Evolutionary conservation across 257 asterid genomes (phyloP).

Genomic region (Capsicum chinense): DNA sequence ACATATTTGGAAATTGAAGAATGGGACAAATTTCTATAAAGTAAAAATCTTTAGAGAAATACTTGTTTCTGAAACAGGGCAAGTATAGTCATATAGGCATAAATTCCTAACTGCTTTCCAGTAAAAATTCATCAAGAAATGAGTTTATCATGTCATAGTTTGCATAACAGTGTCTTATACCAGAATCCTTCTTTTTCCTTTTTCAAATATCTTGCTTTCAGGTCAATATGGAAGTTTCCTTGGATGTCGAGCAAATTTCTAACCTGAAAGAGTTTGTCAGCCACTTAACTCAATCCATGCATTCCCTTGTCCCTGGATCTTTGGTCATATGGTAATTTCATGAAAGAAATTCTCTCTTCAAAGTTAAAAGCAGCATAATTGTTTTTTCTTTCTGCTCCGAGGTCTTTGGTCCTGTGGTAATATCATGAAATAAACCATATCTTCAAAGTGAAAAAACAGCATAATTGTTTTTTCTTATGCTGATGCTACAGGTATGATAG

Average conservation of each 20-base stretch:
- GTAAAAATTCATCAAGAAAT: neutral
- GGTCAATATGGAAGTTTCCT: conserved; percentile 79
- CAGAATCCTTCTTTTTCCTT: neutral
- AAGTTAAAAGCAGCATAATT: conserved; percentile 1
- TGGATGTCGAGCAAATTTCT: conserved; percentile 72
- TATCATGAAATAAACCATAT: conserved; percentile 25
- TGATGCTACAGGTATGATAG: conserved; percentile 84
- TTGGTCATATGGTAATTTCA: conserved; percentile 75
- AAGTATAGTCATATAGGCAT: neutral
- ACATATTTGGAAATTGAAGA: conserved; percentile 3
- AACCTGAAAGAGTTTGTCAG: conserved; percentile 73
- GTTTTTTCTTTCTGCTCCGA: conserved; percentile 46
- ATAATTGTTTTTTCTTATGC: conserved; percentile 21
- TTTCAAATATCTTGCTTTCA: conserved; percentile 41
- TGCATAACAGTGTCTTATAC: conserved; percentile 21
- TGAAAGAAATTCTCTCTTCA: conserved; percentile 20
- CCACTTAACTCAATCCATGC: conserved; percentile 84
- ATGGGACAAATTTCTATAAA: neutral
- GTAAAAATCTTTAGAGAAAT: neutral
- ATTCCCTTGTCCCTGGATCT: conserved; percentile 79
- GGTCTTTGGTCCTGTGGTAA: conserved; percentile 82
- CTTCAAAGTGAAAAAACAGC: neutral
- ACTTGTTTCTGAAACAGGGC: neutral
- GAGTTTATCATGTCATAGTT: neutral
- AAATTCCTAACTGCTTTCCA: neutral